A percentile compares a stretch with the other conserved stretches of the same genome.
Conservation (phyloP, 805 yeast genomes). For the Kluyveromyces nonfermentans region DNA sequence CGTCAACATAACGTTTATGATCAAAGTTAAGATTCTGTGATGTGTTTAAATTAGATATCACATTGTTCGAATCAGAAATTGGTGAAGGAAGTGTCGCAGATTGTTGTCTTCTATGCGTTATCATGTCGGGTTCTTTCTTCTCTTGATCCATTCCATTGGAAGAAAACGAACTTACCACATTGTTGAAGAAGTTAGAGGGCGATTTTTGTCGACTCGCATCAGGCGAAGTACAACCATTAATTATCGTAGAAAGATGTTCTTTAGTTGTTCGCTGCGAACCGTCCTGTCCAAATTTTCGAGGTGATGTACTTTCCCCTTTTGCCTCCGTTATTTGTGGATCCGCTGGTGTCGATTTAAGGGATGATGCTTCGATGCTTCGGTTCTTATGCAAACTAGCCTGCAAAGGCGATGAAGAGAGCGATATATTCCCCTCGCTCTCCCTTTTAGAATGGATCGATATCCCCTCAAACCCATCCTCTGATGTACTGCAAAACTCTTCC, state of each 20-base stretch:
- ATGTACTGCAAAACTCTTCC: not conserved
- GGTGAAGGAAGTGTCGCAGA: constrained; percentile 1
- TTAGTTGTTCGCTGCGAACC: not conserved
- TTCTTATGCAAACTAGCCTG: not conserved
- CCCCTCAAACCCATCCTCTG: not conserved
- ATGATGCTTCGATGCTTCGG: constrained; percentile 1
- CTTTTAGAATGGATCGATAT: not conserved
- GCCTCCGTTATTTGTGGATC: constrained; percentile 21
- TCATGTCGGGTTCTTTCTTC: constrained; percentile 3
- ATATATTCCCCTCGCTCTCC: not conserved
- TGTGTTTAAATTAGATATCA: not conserved
- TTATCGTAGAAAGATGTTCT: constrained; percentile 2
- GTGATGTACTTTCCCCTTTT: constrained; percentile 1
- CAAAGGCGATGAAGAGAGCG: not conserved
- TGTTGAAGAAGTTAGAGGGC: constrained; percentile 16
- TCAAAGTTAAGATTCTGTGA: constrained; percentile 12
- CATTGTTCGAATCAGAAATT: constrained; percentile 5
- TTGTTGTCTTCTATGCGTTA: constrained; percentile 1
- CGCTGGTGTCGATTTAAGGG: constrained; percentile 23
- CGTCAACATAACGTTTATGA: constrained; percentile 44
- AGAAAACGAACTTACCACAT: constrained; percentile 14
- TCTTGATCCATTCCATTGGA: constrained; percentile 7
- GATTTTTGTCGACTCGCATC: constrained; percentile 1
- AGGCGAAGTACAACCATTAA: not conserved
- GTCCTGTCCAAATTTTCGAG: not conserved